Evolutionary conservation across 1,139 yeast genomes (phyloP).

Genomic region (Candida sanyaensis): DNA sequence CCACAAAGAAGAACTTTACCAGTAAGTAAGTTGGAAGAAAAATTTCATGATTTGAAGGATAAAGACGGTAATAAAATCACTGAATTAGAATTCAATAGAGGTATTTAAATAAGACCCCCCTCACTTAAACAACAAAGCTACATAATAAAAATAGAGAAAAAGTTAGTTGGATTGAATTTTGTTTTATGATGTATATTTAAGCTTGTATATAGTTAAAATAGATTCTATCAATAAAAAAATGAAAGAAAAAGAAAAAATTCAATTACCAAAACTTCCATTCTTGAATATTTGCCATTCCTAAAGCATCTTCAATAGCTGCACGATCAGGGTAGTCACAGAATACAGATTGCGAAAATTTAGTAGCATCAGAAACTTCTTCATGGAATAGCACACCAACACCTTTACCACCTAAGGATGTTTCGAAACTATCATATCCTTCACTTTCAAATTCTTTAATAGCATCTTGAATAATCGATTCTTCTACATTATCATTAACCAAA

Average conservation of each 20-base stretch:
- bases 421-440: constrained; percentile 74
- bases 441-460: constrained; percentile 39
- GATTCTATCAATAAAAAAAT: not conserved
- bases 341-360: constrained; percentile 18
- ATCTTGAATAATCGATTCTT: constrained; percentile 28
- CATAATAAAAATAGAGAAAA: too few relatives aligned
- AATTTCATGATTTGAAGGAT: constrained; percentile 62
- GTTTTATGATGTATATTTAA: too few relatives aligned
- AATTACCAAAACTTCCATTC: constrained; percentile 65
- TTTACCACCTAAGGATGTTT: constrained; percentile 83
- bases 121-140: too few relatives aligned
- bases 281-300: constrained; percentile 42
- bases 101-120: constrained; percentile 51
- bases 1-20: constrained; percentile 78
- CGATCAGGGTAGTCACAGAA: constrained; percentile 42
- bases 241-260: constrained; percentile 4
- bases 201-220: not conserved
- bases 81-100: constrained; percentile 85
- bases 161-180: too few relatives aligned
- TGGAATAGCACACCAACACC: constrained; percentile 67
- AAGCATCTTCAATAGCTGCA: constrained; percentile 45
- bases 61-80: constrained; percentile 60
- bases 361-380: constrained; percentile 18
- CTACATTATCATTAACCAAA: constrained; percentile 55
- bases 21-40: constrained; percentile 60